Evolutionary conservation across 495 filamentous ascomycete genomes (phyloP).

Genomic region (Penicillium desertorum): DNA sequence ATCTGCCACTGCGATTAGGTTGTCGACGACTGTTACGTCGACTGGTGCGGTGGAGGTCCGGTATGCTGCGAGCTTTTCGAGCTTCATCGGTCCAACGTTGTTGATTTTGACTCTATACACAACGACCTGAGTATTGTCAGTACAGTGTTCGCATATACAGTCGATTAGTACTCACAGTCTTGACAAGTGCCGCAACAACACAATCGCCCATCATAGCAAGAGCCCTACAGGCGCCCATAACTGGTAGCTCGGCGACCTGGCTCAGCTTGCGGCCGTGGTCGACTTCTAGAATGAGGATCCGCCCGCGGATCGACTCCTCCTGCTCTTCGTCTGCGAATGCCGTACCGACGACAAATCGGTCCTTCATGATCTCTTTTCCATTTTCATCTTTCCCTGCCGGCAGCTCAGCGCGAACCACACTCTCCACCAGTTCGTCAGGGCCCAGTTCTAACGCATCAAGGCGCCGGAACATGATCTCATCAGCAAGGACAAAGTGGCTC

Average conservation of each 20-base stretch:
- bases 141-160: not conserved
- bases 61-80: conserved; percentile 70
- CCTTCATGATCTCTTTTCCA: conserved; percentile 42
- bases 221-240: conserved; percentile 76
- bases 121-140: conserved; percentile 47
- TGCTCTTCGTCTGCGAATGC: conserved; percentile 64
- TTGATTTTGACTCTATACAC: conserved; percentile 54
- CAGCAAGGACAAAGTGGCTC: conserved; percentile 60
- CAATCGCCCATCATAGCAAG: conserved; percentile 71
- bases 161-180: conserved; percentile 61
- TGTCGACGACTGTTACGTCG: conserved; percentile 68
- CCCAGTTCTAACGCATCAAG: conserved; percentile 54
- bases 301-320: conserved; percentile 57
- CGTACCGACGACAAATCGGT: conserved; percentile 88
- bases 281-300: conserved; percentile 82
- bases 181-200: conserved; percentile 81
- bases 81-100: conserved; percentile 44
- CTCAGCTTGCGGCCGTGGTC: conserved; percentile 70
- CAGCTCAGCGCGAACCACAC: conserved; percentile 78
- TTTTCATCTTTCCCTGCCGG: conserved; percentile 56
- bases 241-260: conserved; percentile 57
- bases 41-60: conserved; percentile 82
- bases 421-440: conserved; percentile 76
- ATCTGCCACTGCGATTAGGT: conserved; percentile 80
- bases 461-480: conserved; percentile 57